phyloP scores from a whole-genome alignment of 805 yeast genomes.

The Spathaspora passalidarum region DNA sequence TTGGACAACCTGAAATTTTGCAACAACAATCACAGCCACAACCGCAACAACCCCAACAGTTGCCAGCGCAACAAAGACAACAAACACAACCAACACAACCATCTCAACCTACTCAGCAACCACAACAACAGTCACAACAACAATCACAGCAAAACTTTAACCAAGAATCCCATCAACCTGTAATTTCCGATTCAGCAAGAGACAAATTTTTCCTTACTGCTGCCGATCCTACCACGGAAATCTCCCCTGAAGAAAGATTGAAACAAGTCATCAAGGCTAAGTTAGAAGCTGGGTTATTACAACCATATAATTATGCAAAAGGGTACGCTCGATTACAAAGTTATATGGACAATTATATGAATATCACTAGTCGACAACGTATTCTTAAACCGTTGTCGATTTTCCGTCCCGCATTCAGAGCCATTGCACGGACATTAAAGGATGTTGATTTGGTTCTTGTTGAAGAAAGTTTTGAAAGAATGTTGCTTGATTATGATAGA shows the following conservation, averaged over 20 bases:
- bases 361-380: slow-evolving; percentile 74
- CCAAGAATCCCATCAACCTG: slow-evolving; percentile 25
- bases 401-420: slow-evolving; percentile 89
- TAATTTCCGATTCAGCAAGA: slow-evolving; percentile 71
- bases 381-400: slow-evolving; percentile 81
- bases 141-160: slow-evolving; percentile 3
- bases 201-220: slow-evolving; percentile 94
- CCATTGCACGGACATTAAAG: slow-evolving; percentile 83
- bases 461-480: slow-evolving; percentile 90
- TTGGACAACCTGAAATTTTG: slow-evolving; percentile 2
- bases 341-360: slow-evolving; percentile 93
- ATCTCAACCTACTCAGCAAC: slow-evolving; percentile 13
- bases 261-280: slow-evolving; percentile 94
- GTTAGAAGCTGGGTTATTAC: slow-evolving; percentile 85
- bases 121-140: slow-evolving; percentile 6
- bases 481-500: slow-evolving; percentile 89
- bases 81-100: slow-evolving; percentile 11
- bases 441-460: slow-evolving; percentile 90
- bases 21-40: slow-evolving; percentile 9
- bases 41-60: slow-evolving; percentile 12
- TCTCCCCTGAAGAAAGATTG: slow-evolving; percentile 88
- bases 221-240: slow-evolving; percentile 93
- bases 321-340: slow-evolving; percentile 88
- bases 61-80: slow-evolving; percentile 8
- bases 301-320: slow-evolving; percentile 90